A percentile compares a stretch with the other conserved stretches of the same genome.
Conservation (phyloP, 257 asterid species). For the Datura wrightii region DNA sequence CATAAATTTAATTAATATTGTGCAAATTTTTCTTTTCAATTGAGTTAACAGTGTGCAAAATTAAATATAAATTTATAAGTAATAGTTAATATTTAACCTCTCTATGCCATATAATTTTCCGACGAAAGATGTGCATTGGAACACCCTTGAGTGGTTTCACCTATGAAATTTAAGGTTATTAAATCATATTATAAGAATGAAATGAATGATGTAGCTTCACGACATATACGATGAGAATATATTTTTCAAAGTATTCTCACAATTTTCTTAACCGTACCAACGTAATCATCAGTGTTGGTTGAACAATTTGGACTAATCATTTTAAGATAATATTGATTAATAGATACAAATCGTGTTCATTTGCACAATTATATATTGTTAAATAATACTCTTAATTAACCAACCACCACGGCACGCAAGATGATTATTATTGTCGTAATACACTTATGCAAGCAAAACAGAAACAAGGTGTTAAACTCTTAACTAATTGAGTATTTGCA, state of each 20-base stretch:
- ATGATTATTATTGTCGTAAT: too few relatives aligned
- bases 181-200: background rate
- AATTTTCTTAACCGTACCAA: slow-evolving; percentile 24
- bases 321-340: background rate
- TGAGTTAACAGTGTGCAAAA: too few relatives aligned
- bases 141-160: too few relatives aligned
- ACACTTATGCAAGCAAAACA: background rate
- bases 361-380: background rate
- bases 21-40: too few relatives aligned
- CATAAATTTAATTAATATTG: too few relatives aligned
- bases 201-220: background rate
- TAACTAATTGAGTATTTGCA: too few relatives aligned
- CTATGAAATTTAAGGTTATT: background rate
- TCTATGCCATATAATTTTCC: too few relatives aligned
- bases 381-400: background rate
- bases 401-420: background rate
- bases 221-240: background rate
- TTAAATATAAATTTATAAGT: too few relatives aligned
- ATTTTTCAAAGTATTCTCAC: background rate
- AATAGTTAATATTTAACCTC: too few relatives aligned
- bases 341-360: slow-evolving; percentile 12
- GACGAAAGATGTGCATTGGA: too few relatives aligned
- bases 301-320: slow-evolving; percentile 19
- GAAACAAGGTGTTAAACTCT: too few relatives aligned
- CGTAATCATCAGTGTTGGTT: slow-evolving; percentile 9